phyloP scores from a whole-genome alignment of 495 filamentous ascomycete species.

The Neurospora hispaniola region DNA sequence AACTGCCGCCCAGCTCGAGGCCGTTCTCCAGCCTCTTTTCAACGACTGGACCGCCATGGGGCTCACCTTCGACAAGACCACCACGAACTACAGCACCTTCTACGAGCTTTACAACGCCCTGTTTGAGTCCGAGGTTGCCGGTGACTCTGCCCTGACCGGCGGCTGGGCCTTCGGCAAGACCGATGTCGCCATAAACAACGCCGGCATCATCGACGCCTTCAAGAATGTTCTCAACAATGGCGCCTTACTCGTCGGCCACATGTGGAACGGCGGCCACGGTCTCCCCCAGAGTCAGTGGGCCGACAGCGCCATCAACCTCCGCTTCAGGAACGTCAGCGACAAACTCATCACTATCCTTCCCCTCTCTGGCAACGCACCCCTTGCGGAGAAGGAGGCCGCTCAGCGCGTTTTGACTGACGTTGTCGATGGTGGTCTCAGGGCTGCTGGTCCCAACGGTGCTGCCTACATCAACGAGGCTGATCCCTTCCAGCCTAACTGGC shows the following conservation, averaged over 20 bases:
- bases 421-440: constrained; percentile 34
- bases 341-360: constrained; percentile 37
- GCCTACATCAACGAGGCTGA: constrained; percentile 42
- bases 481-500: constrained; percentile 44
- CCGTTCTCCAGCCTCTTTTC: constrained; percentile 35
- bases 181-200: constrained; percentile 32
- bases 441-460: constrained; percentile 30
- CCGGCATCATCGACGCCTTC: constrained; percentile 31
- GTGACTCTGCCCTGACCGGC: constrained; percentile 32
- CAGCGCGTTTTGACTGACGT: constrained; percentile 31
- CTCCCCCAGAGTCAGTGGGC: constrained; percentile 18
- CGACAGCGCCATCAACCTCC: constrained; percentile 29
- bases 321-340: constrained; percentile 35
- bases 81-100: constrained; percentile 29
- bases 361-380: constrained; percentile 21
- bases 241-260: constrained; percentile 38
- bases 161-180: constrained; percentile 34
- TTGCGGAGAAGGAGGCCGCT: constrained; percentile 26
- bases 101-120: constrained; percentile 37
- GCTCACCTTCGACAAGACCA: constrained; percentile 22
- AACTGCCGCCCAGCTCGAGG: constrained; percentile 27
- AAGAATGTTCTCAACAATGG: constrained; percentile 23
- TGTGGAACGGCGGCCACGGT: constrained; percentile 36
- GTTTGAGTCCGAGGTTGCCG: constrained; percentile 36
- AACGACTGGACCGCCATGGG: constrained; percentile 29